phyloP scores from a whole-genome alignment of 352 stramenopile genomes.

The Phytophthora cajani region DNA sequence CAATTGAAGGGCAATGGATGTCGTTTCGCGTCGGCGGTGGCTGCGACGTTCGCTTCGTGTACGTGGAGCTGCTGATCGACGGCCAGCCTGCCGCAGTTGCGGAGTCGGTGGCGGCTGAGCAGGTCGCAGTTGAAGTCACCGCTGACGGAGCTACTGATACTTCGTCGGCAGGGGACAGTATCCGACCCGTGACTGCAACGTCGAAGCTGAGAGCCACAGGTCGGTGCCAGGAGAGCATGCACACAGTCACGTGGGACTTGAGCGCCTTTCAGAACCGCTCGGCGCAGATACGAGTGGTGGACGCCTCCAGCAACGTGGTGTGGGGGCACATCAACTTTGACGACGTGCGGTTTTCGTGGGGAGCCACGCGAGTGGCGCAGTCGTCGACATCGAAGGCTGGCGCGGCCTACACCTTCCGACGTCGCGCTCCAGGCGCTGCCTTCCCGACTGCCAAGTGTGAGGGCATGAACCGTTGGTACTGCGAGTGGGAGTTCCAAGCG shows the following conservation, averaged over 20 bases:
- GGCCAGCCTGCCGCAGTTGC: slow-evolving; percentile 52
- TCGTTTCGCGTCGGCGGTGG: slow-evolving; percentile 95
- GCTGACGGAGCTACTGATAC: slow-evolving; percentile 10
- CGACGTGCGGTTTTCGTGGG: slow-evolving; percentile 94
- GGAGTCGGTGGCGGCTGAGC: slow-evolving; percentile 41
- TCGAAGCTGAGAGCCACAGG: slow-evolving; percentile 89
- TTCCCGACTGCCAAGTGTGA: slow-evolving; percentile 53
- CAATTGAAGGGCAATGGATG: slow-evolving; percentile 89
- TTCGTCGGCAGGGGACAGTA: background rate
- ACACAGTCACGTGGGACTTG: slow-evolving; percentile 90
- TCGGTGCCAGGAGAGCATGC: slow-evolving; percentile 92
- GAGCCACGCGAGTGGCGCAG: slow-evolving; percentile 56
- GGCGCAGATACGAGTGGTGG: slow-evolving; percentile 94
- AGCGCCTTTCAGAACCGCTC: slow-evolving; percentile 76
- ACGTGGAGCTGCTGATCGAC: slow-evolving; percentile 96
- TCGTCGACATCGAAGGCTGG: slow-evolving; percentile 69
- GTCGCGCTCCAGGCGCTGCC: slow-evolving; percentile 53
- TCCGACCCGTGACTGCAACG: slow-evolving; percentile 36
- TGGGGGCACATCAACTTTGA: slow-evolving; percentile 98
- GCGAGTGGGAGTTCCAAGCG: slow-evolving; percentile 90
- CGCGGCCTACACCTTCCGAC: slow-evolving; percentile 82
- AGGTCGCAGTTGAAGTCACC: slow-evolving; percentile 38
- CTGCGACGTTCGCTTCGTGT: slow-evolving; percentile 91
- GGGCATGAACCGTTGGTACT: slow-evolving; percentile 69
- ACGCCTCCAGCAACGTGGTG: slow-evolving; percentile 76